A percentile compares a stretch with the other conserved stretches of the same genome.
Evolutionary conservation across 2,329 filamentous ascomycete genomes (phyloP).

Genomic region (Daldinia eschscholtzii): DNA sequence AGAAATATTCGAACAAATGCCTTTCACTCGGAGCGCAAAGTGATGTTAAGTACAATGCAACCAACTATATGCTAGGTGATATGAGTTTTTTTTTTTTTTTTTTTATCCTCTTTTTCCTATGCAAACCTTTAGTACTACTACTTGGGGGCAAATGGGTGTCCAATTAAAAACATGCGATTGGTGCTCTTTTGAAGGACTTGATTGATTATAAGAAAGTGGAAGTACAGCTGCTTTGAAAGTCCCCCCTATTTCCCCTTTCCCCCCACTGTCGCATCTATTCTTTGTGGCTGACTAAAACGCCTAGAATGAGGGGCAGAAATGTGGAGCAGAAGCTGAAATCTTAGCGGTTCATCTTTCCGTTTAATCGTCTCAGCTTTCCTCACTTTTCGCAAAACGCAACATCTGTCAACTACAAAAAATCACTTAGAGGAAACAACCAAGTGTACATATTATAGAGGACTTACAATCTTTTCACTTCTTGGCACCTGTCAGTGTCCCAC

Average conservation of each 20-base stretch:
- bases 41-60: not conserved
- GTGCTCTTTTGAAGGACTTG: no score
- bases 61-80: not conserved
- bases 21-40: not conserved
- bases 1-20: not conserved
- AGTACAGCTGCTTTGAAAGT: not conserved
- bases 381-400: conserved; percentile 21
- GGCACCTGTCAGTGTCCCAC: conserved; percentile 3
- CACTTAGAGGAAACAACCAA: not conserved
- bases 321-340: conserved; percentile 31
- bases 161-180: no score
- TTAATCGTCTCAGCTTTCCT: conserved; percentile 31
- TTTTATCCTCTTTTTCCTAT: no score
- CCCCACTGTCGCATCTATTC: not conserved
- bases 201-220: no score
- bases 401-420: conserved; percentile 25
- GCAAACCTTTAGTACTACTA: not conserved
- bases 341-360: conserved; percentile 23
- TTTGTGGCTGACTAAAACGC: conserved; percentile 32
- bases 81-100: not conserved
- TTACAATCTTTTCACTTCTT: not conserved
- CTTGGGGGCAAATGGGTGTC: no score
- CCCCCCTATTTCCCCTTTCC: conserved; percentile 2
- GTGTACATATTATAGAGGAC: not conserved
- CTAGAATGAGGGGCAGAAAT: conserved; percentile 35